Evolutionary conservation across 192 early-diverging fungal species (phyloP), one percentile per base, ranked within the genome.

Genomic region (Umbelopsis sp.): DNA sequence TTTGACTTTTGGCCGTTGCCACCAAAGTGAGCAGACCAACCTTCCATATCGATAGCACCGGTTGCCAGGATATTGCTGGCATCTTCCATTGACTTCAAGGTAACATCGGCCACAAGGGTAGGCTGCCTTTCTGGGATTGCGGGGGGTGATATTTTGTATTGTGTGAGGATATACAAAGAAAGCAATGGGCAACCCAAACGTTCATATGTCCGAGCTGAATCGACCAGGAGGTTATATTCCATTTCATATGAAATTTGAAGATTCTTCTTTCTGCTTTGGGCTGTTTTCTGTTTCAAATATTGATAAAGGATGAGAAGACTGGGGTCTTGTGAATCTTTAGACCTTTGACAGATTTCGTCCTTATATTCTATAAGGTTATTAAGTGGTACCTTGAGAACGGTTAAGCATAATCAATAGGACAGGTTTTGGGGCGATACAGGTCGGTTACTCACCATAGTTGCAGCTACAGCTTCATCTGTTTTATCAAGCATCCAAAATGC

Each of bases 141-240:
- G 5, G 75, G 78, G 2, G 66, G 66, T 12, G 68, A 70, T 41
- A 73, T 68, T 15, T 48, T 20, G 61, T 75, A 79, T 3, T 81
- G 87, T 46, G 77, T 80, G 25, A 95, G 74, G 51, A 95, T 88
- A 30, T 95, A 80, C 37, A 95, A 74, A 5, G 92, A 89, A 25
- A 95, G 80, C 6, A 89, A 71, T 9, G 92, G 94, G 68, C 87
- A 92, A 35, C 93, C 93, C 21, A 94, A 81, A 16, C 86, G 81
- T 73, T 95, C 93, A 72, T 95, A 95, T 4, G 89, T 82, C 35
- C 78, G 77, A 6, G 89, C 81, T 16, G 90, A 83, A 15, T 83
- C 71, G 23, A 89, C 84, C 0, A 91, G 80, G 23, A 94, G 90
- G 11, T 81, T 77, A 37, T 82, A 85, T 71, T 93, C 91, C 22